Evolutionary conservation across 768 basidiomycete genomes (phyloP), one percentile per base, ranked within the genome.

Genomic region (Terana coerulea): DNA sequence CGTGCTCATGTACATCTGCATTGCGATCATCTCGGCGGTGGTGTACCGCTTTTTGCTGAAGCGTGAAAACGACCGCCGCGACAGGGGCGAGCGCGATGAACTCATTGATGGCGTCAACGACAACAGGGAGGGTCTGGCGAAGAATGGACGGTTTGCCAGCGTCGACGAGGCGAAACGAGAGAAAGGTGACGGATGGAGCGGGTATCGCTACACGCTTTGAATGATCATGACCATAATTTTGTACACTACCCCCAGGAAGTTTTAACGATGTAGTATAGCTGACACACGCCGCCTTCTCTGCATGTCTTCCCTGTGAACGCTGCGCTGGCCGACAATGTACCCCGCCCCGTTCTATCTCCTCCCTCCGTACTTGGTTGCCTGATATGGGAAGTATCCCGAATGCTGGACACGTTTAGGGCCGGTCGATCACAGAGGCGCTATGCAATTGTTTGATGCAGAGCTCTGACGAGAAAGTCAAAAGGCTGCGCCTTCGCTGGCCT

Each of bases 151-250:
- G 35, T 86, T 73, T 59, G 73, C 66, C 9, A 83, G 74, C 22
- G 69, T 85, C 8, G 81, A 72, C 17, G 84, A 86, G 1, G 86
- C 84, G 36, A 85, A 81, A 69, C 64, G 72, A 49, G 83, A 81
- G 58, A 87, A 85, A 68, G 86, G 86, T 1, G 86, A 89, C 65
- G 66, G 69, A 40, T 88, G 85, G 86, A 86, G 84, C 59, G 86
- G 87, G 21, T 90, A 88, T 63, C 72, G 81, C 59, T 90, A 89
- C 65, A 79, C 70, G 14, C 62, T 81, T 37, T 86, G 63, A 76
- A 30, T 33, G 45, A 8, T 17, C 14, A 35, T 35, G 34, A 14
- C 34, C 31, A 14, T 2, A 12, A 35, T 12, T 35, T 41, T 45
- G 26, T 45, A 25, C 21, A 34, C 40, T 42, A 22, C 11, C 14